Evolutionary conservation across 2,329 filamentous ascomycete genomes (phyloP).

Genomic region (Colletotrichum eleusines): DNA sequence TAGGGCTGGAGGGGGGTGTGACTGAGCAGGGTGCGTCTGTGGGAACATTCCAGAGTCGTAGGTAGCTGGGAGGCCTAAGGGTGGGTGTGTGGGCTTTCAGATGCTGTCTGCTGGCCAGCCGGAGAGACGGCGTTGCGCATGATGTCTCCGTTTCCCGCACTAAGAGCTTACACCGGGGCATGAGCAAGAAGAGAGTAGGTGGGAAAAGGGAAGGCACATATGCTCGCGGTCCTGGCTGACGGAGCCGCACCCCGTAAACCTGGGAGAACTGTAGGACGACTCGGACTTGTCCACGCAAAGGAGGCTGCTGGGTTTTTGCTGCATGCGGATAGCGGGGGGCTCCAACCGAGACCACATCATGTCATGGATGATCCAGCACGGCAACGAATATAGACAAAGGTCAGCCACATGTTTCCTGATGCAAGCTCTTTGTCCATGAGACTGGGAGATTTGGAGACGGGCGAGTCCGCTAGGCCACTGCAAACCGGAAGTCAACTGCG

Average conservation of each 20-base stretch:
- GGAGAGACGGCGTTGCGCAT: conserved; percentile 15
- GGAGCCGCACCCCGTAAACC: conserved; percentile 25
- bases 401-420: conserved; percentile 32
- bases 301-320: conserved; percentile 24
- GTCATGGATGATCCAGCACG: conserved; percentile 30
- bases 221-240: conserved; percentile 32
- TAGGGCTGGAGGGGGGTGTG: conserved; percentile 22
- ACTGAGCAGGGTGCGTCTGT: neutral
- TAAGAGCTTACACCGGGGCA: neutral
- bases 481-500: conserved; percentile 26
- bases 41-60: neutral
- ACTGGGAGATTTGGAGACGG: conserved; percentile 11
- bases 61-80: neutral
- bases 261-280: conserved; percentile 22
- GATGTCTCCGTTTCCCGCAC: conserved; percentile 4
- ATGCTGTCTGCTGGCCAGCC: neutral
- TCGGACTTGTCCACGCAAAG: conserved; percentile 27
- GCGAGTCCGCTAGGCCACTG: conserved; percentile 4
- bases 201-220: conserved; percentile 5
- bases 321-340: conserved; percentile 32
- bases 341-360: conserved; percentile 33
- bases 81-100: neutral
- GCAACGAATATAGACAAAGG: conserved; percentile 37
- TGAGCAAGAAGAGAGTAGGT: conserved; percentile 1
- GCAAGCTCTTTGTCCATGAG: conserved; percentile 20